Evolutionary conservation across 2,329 filamentous ascomycete species (phyloP), one percentile per base, ranked within the genome.

Genomic region (Plectosphaerella cucumerina): DNA sequence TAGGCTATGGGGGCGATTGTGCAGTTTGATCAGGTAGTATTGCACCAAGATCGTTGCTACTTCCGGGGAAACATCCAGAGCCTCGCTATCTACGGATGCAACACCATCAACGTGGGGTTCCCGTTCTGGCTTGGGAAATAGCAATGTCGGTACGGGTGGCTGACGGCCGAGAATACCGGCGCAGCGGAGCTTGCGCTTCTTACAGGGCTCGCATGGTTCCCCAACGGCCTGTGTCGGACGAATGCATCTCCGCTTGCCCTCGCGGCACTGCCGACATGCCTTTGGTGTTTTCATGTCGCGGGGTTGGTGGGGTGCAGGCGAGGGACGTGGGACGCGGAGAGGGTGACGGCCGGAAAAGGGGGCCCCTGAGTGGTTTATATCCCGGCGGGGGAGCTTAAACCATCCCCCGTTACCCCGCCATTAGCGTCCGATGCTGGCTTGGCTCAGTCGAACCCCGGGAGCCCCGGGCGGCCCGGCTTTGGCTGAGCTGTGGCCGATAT

Each of bases 1-100:
- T 20, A 64, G 48, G 22, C 52, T 56, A 50, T 63, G 60, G 4
- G 61, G 61, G 22, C 56, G 53, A 35, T 60, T 60, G 33, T 63
- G 60, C 17, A 64, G 58, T 22, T 55, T 53, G 12, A 51, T 41
- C 26, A 64, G 41, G 26, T 67, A 64, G 4, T 59, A 56, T 17
- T 68, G 63, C 17, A 61, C 56, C 23, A 58, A 22, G 18, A 31
- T n/a, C n/a, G 6, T 11, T 8, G 43, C 43, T 11, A n/a, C 22
- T 17, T 20, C 22, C 17, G 23, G 43, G n/a, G 43, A 45, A 10
- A 45, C 14, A 14, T 37, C 35, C 35, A 17, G 15, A 6, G 35
- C 15, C 6, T 18, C 35, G 6, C 14, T 5, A 37, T n/a, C 35
- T 14, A 17, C 6, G 15, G 15, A n/a, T 6, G 35, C n/a, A 14